Evolutionary conservation across 2,329 filamentous ascomycete species (phyloP), one percentile per base, ranked within the genome.

Genomic region (Paracorniculantispora psalliotae): DNA sequence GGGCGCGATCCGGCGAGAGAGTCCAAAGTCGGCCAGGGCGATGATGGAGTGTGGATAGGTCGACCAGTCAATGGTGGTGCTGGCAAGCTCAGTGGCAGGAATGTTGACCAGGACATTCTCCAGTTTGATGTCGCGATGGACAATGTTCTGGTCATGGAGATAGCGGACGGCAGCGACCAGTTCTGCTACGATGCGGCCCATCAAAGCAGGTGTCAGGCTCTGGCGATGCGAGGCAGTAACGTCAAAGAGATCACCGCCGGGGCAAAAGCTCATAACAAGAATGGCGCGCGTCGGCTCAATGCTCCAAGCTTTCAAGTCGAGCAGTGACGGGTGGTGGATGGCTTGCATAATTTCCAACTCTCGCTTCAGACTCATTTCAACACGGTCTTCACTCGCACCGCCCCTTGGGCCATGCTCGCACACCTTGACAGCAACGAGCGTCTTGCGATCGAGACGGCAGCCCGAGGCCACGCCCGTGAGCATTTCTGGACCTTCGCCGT

Each of bases 121-220:
- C 61, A 99, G 86, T 76, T 99, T 99, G 74, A 99, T 96, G 73
- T 99, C 94, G 61, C 94, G 86, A 71, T 99, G 94, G 57, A 97
- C 93, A 69, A 99, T 96, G 65, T 85, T 87, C 67, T 90, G 80
- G 57, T 84, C 79, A 73, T 99, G 94, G 51, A 99, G 78, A 75
- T 97, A 97, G 60, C 82, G 83, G 37, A 96, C 88, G 0, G 93
- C 94, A 62, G 84, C 87, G 25, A 97, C 87, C 63, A 97, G 74
- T 72, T 99, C 94, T 15, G 92, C 82, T 72, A 97, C 97, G 59
- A 97, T 92, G 54, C 94, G 85, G 64, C 91, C 84, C 51, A 97
- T 80, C 48, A 97, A 76, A 1, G 77, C 69, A 0, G 90, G 83
- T 4, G 81, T 85, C 50, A 97, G 79, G 1, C 89, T 73, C 17